These are phyloP conservation scores for Fraxinus dipetala DNA, from an alignment of 305 asterid species.

Conservation along the genomic window DNA sequence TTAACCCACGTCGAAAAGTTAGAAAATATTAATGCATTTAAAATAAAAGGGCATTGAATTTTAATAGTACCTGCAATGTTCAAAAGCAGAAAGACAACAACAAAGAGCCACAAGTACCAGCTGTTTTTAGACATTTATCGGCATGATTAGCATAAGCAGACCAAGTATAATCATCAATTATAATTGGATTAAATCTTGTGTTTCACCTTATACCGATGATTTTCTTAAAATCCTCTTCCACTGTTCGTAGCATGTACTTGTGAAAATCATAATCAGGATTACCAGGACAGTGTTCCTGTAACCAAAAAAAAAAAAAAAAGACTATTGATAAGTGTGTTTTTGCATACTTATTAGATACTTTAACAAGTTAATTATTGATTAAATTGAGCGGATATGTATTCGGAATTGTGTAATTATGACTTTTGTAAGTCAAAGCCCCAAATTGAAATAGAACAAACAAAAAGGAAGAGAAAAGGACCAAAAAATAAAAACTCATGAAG, in stretches of 20 bases:
- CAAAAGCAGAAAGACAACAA: slow-evolving; percentile 66
- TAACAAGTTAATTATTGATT: no score
- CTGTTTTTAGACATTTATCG: slow-evolving; percentile 40
- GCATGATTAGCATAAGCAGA: slow-evolving; percentile 14
- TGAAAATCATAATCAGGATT: slow-evolving; percentile 56
- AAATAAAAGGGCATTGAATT: background rate
- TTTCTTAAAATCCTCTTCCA: slow-evolving; percentile 75
- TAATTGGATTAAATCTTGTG: background rate
- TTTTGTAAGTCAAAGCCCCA: no score
- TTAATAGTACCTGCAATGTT: slow-evolving; percentile 62
- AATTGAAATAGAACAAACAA: no score
- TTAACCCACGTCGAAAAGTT: background rate
- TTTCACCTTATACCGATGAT: slow-evolving; percentile 77
- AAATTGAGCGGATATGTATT: no score
- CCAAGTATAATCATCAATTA: background rate
- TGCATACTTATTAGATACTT: no score
- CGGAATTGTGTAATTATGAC: no score
- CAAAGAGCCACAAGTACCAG: slow-evolving; percentile 87
- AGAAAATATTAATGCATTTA: background rate
- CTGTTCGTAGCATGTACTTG: slow-evolving; percentile 64
- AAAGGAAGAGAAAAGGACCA: no score
- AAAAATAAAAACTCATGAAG: no score
- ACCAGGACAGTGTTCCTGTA: slow-evolving; percentile 63
- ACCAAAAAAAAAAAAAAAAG: background rate
- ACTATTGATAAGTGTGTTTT: no score